Percentiles rank a stretch among this genome's conserved stretches.
Evolutionary conservation across 2,329 filamentous ascomycete genomes (phyloP).

Genomic region (Akanthomyces lecanii): DNA sequence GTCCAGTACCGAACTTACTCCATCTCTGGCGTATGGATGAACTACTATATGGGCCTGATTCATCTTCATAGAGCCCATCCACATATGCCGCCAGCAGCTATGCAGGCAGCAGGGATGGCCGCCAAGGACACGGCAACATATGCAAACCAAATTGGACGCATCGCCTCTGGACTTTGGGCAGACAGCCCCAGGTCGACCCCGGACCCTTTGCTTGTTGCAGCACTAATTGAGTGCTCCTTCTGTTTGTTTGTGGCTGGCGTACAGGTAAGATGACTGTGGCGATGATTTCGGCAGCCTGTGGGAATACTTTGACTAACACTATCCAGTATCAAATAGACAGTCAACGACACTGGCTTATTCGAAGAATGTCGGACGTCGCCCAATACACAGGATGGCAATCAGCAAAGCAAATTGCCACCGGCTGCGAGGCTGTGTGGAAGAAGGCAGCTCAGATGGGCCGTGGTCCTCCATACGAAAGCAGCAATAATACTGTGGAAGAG

Average conservation of each 20-base stretch:
- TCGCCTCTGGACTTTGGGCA: conserved; percentile 67
- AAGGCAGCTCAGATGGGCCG: conserved; percentile 67
- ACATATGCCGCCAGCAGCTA: conserved; percentile 83
- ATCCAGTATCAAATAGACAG: conserved; percentile 61
- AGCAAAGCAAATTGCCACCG: conserved; percentile 72
- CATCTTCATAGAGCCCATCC: conserved; percentile 80
- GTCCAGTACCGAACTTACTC: conserved; percentile 80
- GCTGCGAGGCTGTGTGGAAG: conserved; percentile 81
- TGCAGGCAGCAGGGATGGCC: conserved; percentile 77
- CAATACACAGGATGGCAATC: conserved; percentile 85
- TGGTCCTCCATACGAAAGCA: conserved; percentile 53
- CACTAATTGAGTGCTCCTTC: conserved; percentile 77
- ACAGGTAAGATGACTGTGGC: conserved; percentile 42
- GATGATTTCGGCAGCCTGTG: background rate
- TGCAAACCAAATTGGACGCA: conserved; percentile 73
- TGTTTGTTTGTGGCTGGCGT: conserved; percentile 84
- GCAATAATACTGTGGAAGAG: conserved; percentile 27
- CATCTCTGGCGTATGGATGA: conserved; percentile 84
- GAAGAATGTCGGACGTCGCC: conserved; percentile 68
- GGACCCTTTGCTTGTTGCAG: conserved; percentile 70
- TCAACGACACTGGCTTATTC: conserved; percentile 76
- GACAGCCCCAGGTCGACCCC: conserved; percentile 43
- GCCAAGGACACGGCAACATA: conserved; percentile 66
- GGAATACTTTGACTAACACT: conserved; percentile 19
- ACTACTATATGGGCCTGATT: conserved; percentile 81